Evolutionary conservation across 768 basidiomycete species (phyloP), one percentile per base, ranked within the genome.

Genomic region (Phanerochaete sordida): DNA sequence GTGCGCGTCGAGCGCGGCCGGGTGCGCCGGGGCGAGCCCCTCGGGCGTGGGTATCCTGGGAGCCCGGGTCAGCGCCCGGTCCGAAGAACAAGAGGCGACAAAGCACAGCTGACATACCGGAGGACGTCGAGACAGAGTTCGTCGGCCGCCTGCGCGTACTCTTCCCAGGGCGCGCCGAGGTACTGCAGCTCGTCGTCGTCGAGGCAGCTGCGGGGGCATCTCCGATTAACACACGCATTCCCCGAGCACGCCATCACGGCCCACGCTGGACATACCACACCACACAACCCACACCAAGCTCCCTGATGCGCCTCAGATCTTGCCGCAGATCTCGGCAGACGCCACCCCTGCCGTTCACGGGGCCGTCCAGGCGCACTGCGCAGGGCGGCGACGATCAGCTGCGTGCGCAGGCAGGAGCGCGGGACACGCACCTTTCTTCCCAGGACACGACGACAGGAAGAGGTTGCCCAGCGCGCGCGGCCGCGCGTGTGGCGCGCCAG

Each of bases 401-500:
- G 51, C 46, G 52, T 31, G 8, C 12, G 24, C 9, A 24, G 24
- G 27, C 24, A 44, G 37, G 19, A 23, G 16, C 19, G 15, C 11
- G 39, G 6, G 37, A 13, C 39, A 60, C 72, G 11, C 30, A 87
- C 89, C 87, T 81, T 97, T 94, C 74, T 98, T 98, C 3, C 95
- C 95, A 2, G 95, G 95, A 75, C 96, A 98, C 6, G 91, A 94
- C 6, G 91, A 93, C 31, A 98, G 73, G 53, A 88, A 81, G 23
- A 98, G 75, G 71, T 98, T 98, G n/a, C 95, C 95, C 9, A 96
- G 73, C 13, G 52, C 35, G 35, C 37, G 39, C 2, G 58, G 56
- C 19, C 7, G 43, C n/a, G 30, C 12, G 27, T 11, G 13, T 23
- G 53, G n/a, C 9, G 12, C 48, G 31, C 7, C 60, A 28, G 31